Evolutionary conservation across 2,329 filamentous ascomycete species (phyloP).

Genomic region (Fusarium brachygibbosum): DNA sequence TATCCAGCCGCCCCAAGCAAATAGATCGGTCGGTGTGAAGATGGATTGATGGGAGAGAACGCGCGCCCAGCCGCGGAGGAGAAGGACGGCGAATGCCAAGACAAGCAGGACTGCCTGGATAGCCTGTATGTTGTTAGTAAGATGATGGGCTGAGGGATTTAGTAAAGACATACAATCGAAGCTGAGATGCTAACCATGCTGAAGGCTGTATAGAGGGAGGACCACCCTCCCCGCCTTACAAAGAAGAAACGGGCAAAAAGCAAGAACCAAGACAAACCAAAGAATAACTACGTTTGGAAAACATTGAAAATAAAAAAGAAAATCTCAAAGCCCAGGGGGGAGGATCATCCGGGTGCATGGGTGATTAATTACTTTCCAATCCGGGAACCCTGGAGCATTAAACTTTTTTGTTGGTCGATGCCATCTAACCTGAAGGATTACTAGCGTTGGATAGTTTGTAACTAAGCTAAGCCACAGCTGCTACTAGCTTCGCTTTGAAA

Average conservation of each 20-base stretch:
- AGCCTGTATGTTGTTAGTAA: background rate
- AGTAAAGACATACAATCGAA: background rate
- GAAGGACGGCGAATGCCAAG: background rate
- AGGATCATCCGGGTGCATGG: background rate
- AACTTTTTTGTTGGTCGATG: background rate
- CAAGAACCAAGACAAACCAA: background rate
- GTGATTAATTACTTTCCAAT: background rate
- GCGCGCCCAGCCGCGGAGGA: constrained; percentile 12
- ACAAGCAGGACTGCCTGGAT: constrained; percentile 16
- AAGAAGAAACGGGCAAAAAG: background rate
- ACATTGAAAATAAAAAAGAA: background rate
- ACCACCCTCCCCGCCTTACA: background rate
- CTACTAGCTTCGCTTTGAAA: background rate
- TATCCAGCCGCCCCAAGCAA: constrained; percentile 21
- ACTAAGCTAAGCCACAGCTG: background rate
- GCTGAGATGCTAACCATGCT: background rate
- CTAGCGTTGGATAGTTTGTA: background rate
- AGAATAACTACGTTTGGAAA: background rate
- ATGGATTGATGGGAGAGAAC: constrained; percentile 4
- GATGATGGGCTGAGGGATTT: background rate
- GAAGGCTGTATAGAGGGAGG: background rate
- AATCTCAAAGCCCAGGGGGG: background rate
- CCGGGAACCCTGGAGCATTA: background rate
- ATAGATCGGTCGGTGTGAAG: background rate
- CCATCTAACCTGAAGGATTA: background rate